Evolutionary conservation across 306 rosid genomes (phyloP), one percentile per base, ranked within the genome.

Genomic region (Dalbergia oliveri): DNA sequence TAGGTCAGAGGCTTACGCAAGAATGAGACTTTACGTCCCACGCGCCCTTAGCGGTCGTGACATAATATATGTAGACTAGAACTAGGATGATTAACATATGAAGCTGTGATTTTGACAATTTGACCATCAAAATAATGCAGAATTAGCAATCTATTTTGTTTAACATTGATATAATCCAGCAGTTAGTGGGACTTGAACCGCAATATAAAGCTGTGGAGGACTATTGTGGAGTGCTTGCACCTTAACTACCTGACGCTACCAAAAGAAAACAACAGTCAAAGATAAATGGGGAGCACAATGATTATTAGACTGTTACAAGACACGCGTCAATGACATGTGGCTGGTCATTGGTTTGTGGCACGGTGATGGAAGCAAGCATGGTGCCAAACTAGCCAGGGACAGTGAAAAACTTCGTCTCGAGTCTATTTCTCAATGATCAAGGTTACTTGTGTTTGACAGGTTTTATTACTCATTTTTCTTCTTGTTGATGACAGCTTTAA

Each of bases 401-500:
- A 43, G 49, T 43, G 9, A 37, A 37, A 37, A 37, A 37, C 18
- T 11, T 15, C 16, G 3, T 35, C 34, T 21, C 23, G 23, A 21
- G 23, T 21, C 23, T 21, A 21, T 21, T 21, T 21, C 23, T 43
- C 16, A 18, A 41, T 37, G 35, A 66, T 66, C n/a, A 18, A 66
- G 10, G 72, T 43, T 43, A 66, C 14, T 45, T 11, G 39, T 68
- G 26, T 11, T 39, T n/a, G 50, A 39, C 50, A 37, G 8, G 23
- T 65, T 65, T 18, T 65, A 65, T 18, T 65, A 65, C 70, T 65
- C 49, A 7, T 26, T 65, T 65, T 65, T 65, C 23, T 37, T 65
- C 14, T 14, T 37, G n/a, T 15, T n/a, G 50, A 37, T 12, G 58
- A 45, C 18, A 21, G 12, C 18, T 41, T 43, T 67, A 44, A 19